Conservation (phyloP, 31 red algal genomes). For the Asparagopsis taxiformis region DNA sequence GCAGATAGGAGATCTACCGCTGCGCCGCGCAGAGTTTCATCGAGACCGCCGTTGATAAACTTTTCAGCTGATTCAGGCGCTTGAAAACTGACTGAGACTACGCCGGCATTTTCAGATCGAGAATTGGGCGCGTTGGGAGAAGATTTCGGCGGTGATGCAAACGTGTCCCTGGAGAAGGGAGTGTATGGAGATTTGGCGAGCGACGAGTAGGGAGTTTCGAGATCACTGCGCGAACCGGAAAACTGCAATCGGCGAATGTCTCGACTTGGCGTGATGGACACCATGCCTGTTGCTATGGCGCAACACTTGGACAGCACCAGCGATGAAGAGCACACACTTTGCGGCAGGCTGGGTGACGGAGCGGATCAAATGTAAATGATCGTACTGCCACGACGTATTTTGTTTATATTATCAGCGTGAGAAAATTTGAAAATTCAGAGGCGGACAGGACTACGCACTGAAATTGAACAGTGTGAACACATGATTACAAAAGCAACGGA, state of each 20-base stretch:
- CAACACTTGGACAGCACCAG: too few relatives aligned
- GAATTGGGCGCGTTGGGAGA: conserved; percentile 2
- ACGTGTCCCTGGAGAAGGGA: conserved; percentile 11
- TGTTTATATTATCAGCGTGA: too few relatives aligned
- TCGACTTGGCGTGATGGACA: not conserved
- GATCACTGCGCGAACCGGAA: not conserved
- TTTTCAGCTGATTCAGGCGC: conserved; percentile 4
- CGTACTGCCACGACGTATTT: too few relatives aligned
- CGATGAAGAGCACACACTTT: too few relatives aligned
- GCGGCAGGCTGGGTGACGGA: too few relatives aligned
- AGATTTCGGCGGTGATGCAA: not conserved
- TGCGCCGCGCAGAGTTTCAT: conserved; percentile 8
- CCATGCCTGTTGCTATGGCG: not conserved
- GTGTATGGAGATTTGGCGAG: conserved; percentile 16
- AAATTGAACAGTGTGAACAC: too few relatives aligned
- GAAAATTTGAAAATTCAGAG: too few relatives aligned
- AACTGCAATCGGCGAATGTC: conserved; percentile 4
- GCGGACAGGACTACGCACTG: too few relatives aligned
- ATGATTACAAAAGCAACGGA: too few relatives aligned
- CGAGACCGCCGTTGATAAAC: conserved; percentile 9
- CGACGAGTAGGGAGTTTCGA: not conserved
- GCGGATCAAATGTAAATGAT: too few relatives aligned
- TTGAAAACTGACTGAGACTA: not conserved
- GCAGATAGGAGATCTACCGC: not conserved
- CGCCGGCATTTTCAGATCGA: too few relatives aligned